These are phyloP conservation scores for Taphrina sp. DNA, from an alignment of 1,139 yeast genomes.

Conservation along the genomic window DNA sequence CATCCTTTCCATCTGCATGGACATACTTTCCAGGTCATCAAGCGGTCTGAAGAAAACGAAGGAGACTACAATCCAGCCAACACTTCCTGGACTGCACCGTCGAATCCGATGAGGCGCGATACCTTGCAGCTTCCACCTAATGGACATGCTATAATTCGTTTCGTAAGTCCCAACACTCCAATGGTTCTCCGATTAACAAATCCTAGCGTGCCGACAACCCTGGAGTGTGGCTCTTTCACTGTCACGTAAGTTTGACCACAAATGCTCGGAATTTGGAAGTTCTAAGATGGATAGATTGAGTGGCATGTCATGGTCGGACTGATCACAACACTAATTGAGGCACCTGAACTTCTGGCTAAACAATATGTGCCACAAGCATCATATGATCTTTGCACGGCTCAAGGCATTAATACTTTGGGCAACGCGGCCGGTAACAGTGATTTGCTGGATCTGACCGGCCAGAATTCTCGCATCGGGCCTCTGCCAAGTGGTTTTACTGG, in stretches of 20 bases:
- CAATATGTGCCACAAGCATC: conserved; percentile 39
- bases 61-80: conserved; percentile 53
- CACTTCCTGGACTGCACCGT: conserved; percentile 52
- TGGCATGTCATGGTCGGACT: conserved; percentile 93
- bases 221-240: conserved; percentile 92
- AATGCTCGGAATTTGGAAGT: neutral
- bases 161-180: conserved; percentile 44
- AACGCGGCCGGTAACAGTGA: conserved; percentile 81
- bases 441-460: conserved; percentile 69
- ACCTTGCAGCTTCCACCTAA: conserved; percentile 64
- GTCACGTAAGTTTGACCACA: conserved; percentile 51
- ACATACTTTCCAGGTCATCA: conserved; percentile 67
- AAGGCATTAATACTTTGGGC: conserved; percentile 49
- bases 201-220: conserved; percentile 63
- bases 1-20: conserved; percentile 93
- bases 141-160: conserved; percentile 67
- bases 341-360: conserved; percentile 62
- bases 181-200: neutral
- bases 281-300: conserved; percentile 51
- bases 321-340: conserved; percentile 71
- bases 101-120: conserved; percentile 67
- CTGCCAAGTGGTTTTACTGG: conserved; percentile 87
- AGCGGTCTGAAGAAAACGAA: conserved; percentile 55
- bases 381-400: conserved; percentile 41
- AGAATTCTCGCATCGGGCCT: conserved; percentile 58